Percentiles rank a stretch among this genome's conserved stretches.
These are phyloP conservation scores for Gnomoniopsis smithogilvyi DNA, from an alignment of 2,329 filamentous ascomycete genomes.

Conservation along the genomic window DNA sequence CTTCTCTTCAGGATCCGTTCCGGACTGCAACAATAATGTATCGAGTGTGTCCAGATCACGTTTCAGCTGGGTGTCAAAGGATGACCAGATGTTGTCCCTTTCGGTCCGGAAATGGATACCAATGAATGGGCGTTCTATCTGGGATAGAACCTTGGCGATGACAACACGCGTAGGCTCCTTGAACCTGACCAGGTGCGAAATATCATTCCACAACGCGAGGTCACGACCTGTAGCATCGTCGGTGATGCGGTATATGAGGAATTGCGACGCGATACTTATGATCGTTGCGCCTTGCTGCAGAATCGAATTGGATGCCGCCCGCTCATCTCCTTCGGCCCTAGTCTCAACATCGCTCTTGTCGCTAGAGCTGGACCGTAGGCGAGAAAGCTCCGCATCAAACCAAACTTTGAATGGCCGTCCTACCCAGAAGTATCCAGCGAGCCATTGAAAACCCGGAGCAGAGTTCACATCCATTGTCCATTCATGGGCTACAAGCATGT, in stretches of 20 bases:
- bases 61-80: constrained; percentile 30
- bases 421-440: constrained; percentile 16
- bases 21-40: constrained; percentile 27
- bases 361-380: constrained; percentile 2
- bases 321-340: background rate
- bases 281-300: constrained; percentile 25
- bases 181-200: constrained; percentile 29
- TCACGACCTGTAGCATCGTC: constrained; percentile 33
- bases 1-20: constrained; percentile 17
- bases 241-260: constrained; percentile 32
- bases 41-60: constrained; percentile 33
- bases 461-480: constrained; percentile 10
- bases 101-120: constrained; percentile 35
- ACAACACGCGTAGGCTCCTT: constrained; percentile 25
- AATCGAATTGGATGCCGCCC: background rate
- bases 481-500: constrained; percentile 1
- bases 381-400: constrained; percentile 9
- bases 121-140: constrained; percentile 27
- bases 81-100: constrained; percentile 34
- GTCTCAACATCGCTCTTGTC: background rate
- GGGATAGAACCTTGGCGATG: constrained; percentile 22
- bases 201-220: constrained; percentile 32
- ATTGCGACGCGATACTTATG: constrained; percentile 27
- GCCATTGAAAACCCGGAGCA: constrained; percentile 2
- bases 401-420: constrained; percentile 12